These are phyloP conservation scores for Fomitiporia mediterranea DNA, from an alignment of 1,284 basidiomycete species.

Conservation along the genomic window DNA sequence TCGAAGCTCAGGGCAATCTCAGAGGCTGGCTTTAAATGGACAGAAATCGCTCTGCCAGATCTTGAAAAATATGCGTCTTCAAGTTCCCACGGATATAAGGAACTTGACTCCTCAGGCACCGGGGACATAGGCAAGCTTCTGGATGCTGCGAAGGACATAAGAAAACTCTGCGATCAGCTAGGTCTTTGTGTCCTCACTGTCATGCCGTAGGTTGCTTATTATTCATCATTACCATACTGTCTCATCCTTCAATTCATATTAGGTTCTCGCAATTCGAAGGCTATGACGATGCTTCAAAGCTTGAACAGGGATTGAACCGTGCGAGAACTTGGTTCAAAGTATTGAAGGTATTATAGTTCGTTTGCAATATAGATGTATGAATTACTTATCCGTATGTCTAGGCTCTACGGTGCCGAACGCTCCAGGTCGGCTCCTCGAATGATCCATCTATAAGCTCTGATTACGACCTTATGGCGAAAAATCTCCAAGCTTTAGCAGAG, in stretches of 20 bases:
- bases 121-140: conserved; percentile 29
- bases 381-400: conserved; percentile 11
- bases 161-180: conserved; percentile 24
- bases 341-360: conserved; percentile 23
- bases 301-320: conserved; percentile 23
- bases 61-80: conserved; percentile 29
- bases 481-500: conserved; percentile 29
- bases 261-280: conserved; percentile 31
- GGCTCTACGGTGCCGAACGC: conserved; percentile 27
- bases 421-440: conserved; percentile 31
- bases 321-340: conserved; percentile 30
- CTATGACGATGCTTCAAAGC: conserved; percentile 23
- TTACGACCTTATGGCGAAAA: conserved; percentile 29
- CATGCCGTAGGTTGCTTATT: conserved; percentile 17
- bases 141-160: conserved; percentile 24
- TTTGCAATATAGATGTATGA: not conserved
- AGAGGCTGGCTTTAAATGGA: conserved; percentile 28
- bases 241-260: too few species aligned
- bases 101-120: conserved; percentile 25
- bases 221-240: not conserved
- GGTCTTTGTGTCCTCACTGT: conserved; percentile 18
- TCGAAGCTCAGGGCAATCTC: conserved; percentile 31
- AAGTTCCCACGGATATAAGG: conserved; percentile 23
- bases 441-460: conserved; percentile 26
- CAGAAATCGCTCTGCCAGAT: conserved; percentile 31